Base-by-base conservation (phyloP, 306 rosid species). In the Datisca glomerata region DNA sequence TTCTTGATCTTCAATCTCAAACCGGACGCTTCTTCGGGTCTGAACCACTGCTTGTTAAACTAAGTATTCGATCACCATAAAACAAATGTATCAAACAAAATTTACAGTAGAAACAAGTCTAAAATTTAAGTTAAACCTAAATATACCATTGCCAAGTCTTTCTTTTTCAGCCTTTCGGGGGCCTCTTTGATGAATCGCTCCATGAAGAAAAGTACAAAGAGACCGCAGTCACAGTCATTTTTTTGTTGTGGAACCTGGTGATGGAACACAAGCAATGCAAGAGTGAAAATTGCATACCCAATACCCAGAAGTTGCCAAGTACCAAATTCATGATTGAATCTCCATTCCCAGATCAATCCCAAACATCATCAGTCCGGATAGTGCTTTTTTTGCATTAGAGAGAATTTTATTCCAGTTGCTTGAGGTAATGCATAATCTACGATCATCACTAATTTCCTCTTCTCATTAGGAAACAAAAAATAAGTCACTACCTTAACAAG, bases 231-330 rank as follows among this genome's bases (percentile, higher is more conserved):
- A 64, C 51, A 89, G 22, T 84, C 95, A 34, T 89, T 89, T 73
- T 66, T 75, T 64, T 89, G 95, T 64, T 84, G 98, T 7, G 98
- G 98, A 45, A 89, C 98, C 98, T 89, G 85, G 56, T 53, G 24
- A 24, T 15, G 56, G 22, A 34, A 60, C 25, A 62, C 43, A 44
- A 40, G 12, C 31, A 49, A 43, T 5, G 4, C 49, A 27, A 17
- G 10, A 51, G 23, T 29, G 36, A 63, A 35, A 12, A 42, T 41
- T 33, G 18, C 21, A 14, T 47, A 53, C 38, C 3, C 17, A 36
- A 25, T 18, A 44, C n/a, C 12, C 15, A 47, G 31, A 31, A 21
- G 14, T 10, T n/a, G 7, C 8, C 7, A n/a, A n/a, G n/a, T n/a
- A n/a, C 3, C 7, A 18, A 29, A 25, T 31, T 47, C 18, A n/a